These are phyloP conservation scores for Alternaria triticimaculans DNA, from an alignment of 2,329 filamentous ascomycete genomes.

Conservation along the genomic window DNA sequence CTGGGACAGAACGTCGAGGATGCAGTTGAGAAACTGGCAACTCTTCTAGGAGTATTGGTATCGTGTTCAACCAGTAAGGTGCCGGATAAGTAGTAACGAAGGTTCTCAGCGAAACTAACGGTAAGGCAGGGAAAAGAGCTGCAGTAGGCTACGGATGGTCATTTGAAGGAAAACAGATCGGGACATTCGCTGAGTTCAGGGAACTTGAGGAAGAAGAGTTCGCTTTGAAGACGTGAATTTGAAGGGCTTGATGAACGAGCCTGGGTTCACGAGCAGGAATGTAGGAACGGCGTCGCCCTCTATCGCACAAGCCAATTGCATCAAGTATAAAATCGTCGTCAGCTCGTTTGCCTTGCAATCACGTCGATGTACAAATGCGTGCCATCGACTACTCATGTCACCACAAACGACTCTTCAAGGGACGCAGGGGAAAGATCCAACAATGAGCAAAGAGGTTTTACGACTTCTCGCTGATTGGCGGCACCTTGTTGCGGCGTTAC, in stretches of 20 bases:
- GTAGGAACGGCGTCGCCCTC: too few species aligned
- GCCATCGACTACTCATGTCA: fast-evolving
- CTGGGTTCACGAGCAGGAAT: neutral
- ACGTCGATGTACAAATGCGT: fast-evolving
- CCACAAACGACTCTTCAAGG: neutral
- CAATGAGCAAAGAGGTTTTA: neutral
- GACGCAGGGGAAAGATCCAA: neutral
- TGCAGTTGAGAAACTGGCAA: neutral
- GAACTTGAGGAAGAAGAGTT: neutral
- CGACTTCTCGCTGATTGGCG: neutral
- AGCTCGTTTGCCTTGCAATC: neutral
- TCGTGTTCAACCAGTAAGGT: neutral
- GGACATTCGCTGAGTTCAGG: fast-evolving
- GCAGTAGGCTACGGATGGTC: fast-evolving
- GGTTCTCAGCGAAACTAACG: neutral
- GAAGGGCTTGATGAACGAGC: neutral
- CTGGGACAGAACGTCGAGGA: neutral
- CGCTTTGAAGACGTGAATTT: neutral
- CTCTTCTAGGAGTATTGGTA: neutral
- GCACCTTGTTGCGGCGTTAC: too few species aligned
- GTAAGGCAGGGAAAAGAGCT: neutral
- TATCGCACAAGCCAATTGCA: too few species aligned
- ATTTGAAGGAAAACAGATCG: fast-evolving
- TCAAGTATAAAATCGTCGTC: fast-evolving
- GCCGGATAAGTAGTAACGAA: fast-evolving